phyloP scores from a whole-genome alignment of 2,329 filamentous ascomycete species.

The Diaporthe capsici region DNA sequence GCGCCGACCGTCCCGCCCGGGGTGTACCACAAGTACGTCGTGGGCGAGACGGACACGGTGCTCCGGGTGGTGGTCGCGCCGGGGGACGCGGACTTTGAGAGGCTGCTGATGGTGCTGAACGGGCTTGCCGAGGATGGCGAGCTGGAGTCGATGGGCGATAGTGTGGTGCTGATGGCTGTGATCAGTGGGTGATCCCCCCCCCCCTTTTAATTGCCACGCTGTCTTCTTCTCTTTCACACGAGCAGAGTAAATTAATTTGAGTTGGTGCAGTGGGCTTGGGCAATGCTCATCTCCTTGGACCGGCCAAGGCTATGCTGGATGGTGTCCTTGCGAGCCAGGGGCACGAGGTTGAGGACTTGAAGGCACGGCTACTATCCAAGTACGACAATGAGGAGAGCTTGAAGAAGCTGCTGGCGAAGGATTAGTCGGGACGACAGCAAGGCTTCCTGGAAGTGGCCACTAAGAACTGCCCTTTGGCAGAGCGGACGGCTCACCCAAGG shows the following conservation, averaged over 20 bases:
- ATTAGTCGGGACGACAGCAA: neutral
- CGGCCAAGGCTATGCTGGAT: constrained; percentile 39
- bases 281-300: constrained; percentile 40
- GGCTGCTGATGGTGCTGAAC: constrained; percentile 41
- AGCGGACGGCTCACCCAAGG: no score
- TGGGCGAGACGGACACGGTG: constrained; percentile 30
- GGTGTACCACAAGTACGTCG: constrained; percentile 41
- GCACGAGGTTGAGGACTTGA: constrained; percentile 38
- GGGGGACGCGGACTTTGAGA: constrained; percentile 42
- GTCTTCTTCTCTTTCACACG: neutral
- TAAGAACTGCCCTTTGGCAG: neutral
- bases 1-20: constrained; percentile 30
- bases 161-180: constrained; percentile 38
- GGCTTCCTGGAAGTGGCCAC: no score
- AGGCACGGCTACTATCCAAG: constrained; percentile 36
- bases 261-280: constrained; percentile 36
- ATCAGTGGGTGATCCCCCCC: neutral
- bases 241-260: neutral
- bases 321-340: constrained; percentile 30
- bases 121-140: constrained; percentile 41
- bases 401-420: constrained; percentile 26
- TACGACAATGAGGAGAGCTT: constrained; percentile 39
- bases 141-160: constrained; percentile 40
- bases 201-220: neutral
- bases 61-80: constrained; percentile 39